Evolutionary conservation across 2,329 filamentous ascomycete genomes (phyloP), one percentile per base, ranked within the genome.

Genomic region (Diplodia seriata): DNA sequence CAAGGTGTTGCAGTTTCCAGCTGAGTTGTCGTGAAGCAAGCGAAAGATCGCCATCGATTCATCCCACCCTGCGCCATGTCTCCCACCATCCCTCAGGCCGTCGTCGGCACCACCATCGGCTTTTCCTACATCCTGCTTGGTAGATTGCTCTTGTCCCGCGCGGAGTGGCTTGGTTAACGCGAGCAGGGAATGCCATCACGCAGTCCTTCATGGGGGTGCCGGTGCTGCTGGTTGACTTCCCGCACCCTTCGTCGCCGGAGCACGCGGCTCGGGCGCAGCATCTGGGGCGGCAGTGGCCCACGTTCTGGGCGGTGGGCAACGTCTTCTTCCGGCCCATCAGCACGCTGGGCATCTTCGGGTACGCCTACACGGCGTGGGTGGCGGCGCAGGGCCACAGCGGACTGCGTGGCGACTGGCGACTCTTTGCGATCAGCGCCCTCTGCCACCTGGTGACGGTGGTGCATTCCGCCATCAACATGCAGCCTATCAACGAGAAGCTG

Each of bases 131-230:
- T 83, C 54, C 78, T 85, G 15, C 79, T 82, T 47, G 82, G 82
- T 83, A 74, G 70, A 40, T n/a, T 26, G 3, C 18, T 29, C 26
- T 50, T 4, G 6, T 5, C 4, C 3, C 12, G 18, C 18, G 11
- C 40, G 2, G 18, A 23, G n/a, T 14, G 18, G 43, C 11, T 29
- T 20, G 31, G 15, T 49, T 63, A 29, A 63, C 59, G 2, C 4
- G 59, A 8, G 2, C 54, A 84, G 83, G 83, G 67, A 85, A 85
- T 75, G 83, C 83, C 14, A 81, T 85, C 67, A 85, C 83, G 29
- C 83, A 85, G 74, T 84, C 82, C 18, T 84, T 80, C 75, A 85
- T 85, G 83, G 82, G 81, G 18, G 79, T 84, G 47, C 83, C 83
- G 6, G 82, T 81, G 4, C 76, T 85, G 47, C 76, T 85, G 15